Base-by-base conservation (phyloP, 2,329 filamentous ascomycete genomes). In the Aspergillus sp. region DNA sequence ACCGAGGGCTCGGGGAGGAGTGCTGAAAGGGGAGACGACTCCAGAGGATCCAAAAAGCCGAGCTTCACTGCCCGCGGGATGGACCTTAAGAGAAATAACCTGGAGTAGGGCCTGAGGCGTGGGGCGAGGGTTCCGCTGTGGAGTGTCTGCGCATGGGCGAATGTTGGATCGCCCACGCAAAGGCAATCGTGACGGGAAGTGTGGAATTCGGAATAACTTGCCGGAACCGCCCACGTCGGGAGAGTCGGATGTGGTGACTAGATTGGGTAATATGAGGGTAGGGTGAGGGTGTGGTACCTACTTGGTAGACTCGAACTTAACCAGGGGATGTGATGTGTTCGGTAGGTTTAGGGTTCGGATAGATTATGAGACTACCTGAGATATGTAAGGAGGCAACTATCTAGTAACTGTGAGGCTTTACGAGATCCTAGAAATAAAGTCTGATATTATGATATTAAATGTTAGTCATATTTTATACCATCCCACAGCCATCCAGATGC, bases 61-160 rank as follows among this genome's bases (percentile, higher is more conserved):
- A 54, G 13, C 9, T 41, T n/a, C 42, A 56, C 26, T 52, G 44
- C 51, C 56, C 24, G 54, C 47, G 55, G 55, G 44, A 55, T 36
- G 50, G 52, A 54, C 22, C 47, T 54, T 57, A 47, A 38, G 24
- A 47, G 45, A 17, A 16, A 42, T 13, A 38, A 38, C 35, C 35
- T 38, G 35, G 35, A 38, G 35, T 38, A 38, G 35, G 35, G 35
- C 35, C 35, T 17, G 35, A 38, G 35, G 13, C 35, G 35, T 38
- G 35, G 35, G 35, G 35, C 35, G 35, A 11, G 13, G n/a, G 35
- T 11, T 38, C 35, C 16, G 35, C 35, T 7, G 35, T 38, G 35
- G 35, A 38, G 35, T 7, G 26, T 30, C 26, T 30, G 26, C 26
- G 26, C 26, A 30, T 30, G 26, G 26, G 5, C 26, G 26, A 30